A percentile compares a stretch with the other conserved stretches of the same genome.
Conservation (phyloP, 768 basidiomycete genomes). For the Suillus bovinus region DNA sequence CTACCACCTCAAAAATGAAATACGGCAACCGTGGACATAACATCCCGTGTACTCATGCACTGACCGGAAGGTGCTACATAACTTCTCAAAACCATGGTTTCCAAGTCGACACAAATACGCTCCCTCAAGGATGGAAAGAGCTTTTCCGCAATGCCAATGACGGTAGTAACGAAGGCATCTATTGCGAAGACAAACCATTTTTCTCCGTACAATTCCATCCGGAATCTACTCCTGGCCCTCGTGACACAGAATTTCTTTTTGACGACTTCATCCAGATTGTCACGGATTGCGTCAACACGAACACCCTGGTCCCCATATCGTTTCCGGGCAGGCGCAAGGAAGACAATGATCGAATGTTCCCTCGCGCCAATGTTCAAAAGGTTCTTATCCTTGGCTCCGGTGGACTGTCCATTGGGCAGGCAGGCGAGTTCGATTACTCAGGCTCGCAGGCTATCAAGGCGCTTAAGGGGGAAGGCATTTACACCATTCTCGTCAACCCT, state of each 20-base stretch:
- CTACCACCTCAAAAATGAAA: conserved; percentile 97
- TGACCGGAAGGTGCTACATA: conserved; percentile 97
- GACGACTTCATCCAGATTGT: conserved; percentile 95
- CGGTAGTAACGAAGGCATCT: conserved; percentile 96
- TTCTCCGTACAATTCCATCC: conserved; percentile 99
- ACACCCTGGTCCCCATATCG: conserved; percentile 53
- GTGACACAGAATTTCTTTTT: conserved; percentile 98
- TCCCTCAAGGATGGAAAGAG: conserved; percentile 88
- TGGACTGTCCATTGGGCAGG: conserved; percentile 97
- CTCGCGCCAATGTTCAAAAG: conserved; percentile 81
- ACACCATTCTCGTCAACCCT: conserved; percentile 97
- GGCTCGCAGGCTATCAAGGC: conserved; percentile 99
- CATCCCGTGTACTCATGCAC: conserved; percentile 92
- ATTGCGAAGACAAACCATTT: conserved; percentile 89
- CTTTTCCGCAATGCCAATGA: conserved; percentile 97
- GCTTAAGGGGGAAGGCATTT: conserved; percentile 97
- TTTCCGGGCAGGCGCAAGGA: conserved; percentile 81
- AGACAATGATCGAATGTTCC: conserved; percentile 75
- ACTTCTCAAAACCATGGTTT: conserved; percentile 99
- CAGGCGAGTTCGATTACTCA: conserved; percentile 99
- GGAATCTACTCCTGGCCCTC: conserved; percentile 93
- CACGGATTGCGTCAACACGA: conserved; percentile 65
- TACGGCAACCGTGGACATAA: conserved; percentile 99
- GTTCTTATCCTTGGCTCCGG: conserved; percentile 97
- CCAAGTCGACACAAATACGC: conserved; percentile 81